Evolutionary conservation across 345 rosid species (phyloP).

Genomic region (Punica granatum): DNA sequence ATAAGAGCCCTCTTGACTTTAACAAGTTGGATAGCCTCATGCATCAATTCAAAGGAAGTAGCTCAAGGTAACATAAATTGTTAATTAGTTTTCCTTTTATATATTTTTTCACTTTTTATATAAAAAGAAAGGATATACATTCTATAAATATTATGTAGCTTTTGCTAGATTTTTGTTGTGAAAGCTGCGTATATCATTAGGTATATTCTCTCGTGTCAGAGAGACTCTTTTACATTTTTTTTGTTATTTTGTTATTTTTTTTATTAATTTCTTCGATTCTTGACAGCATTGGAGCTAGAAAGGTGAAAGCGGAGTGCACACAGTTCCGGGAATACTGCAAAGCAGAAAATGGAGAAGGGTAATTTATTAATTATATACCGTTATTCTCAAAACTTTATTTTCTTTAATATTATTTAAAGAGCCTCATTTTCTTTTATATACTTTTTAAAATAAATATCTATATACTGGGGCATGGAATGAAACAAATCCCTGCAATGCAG

Average conservation of each 20-base stretch:
- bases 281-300: conserved; percentile 88
- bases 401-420: not conserved
- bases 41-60: conserved; percentile 97
- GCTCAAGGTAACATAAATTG: conserved; percentile 48
- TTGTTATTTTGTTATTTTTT: conserved; percentile 14
- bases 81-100: not conserved
- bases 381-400: not conserved
- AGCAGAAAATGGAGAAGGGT: conserved; percentile 86
- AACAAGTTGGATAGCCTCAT: conserved; percentile 59
- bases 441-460: no score
- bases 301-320: conserved; percentile 87
- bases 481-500: no score
- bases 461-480: no score
- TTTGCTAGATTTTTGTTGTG: not conserved
- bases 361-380: conserved; percentile 1
- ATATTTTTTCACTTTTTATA: not conserved
- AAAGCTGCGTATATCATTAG: conserved; percentile 5
- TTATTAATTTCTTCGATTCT: conserved; percentile 17
- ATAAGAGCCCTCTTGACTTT: conserved; percentile 47
- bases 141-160: not conserved
- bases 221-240: not conserved
- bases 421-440: no score
- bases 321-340: conserved; percentile 75
- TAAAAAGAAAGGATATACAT: not conserved
- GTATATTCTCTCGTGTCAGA: conserved; percentile 20